Percentiles rank a stretch among this genome's conserved stretches.
Evolutionary conservation across 345 rosid species (phyloP).

Genomic region (Erodium maritimum): DNA sequence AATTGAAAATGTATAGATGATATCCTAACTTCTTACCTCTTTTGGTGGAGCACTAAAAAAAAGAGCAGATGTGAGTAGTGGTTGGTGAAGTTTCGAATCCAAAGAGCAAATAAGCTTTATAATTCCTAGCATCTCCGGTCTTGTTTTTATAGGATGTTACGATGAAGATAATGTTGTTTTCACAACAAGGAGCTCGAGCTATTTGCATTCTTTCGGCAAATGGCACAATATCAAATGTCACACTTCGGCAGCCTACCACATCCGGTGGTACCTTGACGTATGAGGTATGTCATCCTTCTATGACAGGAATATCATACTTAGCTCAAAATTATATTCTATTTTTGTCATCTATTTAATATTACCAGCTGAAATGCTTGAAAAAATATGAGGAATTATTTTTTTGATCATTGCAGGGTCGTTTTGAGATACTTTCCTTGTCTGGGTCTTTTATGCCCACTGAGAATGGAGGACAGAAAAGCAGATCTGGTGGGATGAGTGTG

Average conservation of each 20-base stretch:
- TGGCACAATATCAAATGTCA: slow-evolving; percentile 79
- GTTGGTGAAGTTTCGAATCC: not conserved
- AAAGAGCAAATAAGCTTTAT: not conserved
- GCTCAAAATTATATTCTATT: not conserved
- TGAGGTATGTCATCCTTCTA: slow-evolving; percentile 42
- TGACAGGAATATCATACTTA: not conserved
- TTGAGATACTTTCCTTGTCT: slow-evolving; percentile 39
- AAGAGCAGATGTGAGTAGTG: not conserved
- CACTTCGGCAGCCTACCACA: slow-evolving; percentile 69
- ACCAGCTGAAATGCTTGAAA: too few relatives aligned
- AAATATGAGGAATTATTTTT: too few relatives aligned
- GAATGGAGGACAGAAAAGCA: slow-evolving; percentile 35
- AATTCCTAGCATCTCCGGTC: not conserved
- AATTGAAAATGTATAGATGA: not conserved
- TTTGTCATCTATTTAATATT: too few relatives aligned
- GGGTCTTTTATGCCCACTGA: slow-evolving; percentile 35
- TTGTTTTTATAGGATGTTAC: slow-evolving; percentile 55
- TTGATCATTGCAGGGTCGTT: slow-evolving; percentile 29
- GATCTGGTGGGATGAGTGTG: slow-evolving; percentile 41
- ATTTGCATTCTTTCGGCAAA: slow-evolving; percentile 81
- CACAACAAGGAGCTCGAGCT: slow-evolving; percentile 76
- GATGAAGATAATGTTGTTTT: slow-evolving; percentile 85
- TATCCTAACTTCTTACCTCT: not conserved
- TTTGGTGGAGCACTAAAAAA: not conserved
- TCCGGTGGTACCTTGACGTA: slow-evolving; percentile 89